These are phyloP conservation scores for Ogataea nonfermentans DNA, from an alignment of 805 yeast species.

Conservation along the genomic window DNA sequence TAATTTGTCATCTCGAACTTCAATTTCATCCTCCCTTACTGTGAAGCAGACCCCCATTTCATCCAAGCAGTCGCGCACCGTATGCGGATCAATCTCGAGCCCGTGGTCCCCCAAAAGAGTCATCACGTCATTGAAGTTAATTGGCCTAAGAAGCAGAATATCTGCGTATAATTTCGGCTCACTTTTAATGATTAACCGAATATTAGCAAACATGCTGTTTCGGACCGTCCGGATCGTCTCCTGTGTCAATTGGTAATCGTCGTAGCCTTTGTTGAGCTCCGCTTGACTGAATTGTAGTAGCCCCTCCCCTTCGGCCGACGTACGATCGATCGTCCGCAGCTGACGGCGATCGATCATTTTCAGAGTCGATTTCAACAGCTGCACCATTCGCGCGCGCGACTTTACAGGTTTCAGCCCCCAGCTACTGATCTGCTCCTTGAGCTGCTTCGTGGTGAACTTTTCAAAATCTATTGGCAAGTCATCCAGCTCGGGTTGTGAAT, in stretches of 20 bases:
- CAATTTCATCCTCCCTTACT: slow-evolving; percentile 6
- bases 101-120: slow-evolving; percentile 16
- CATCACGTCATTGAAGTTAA: slow-evolving; percentile 21
- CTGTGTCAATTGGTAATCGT: slow-evolving; percentile 10
- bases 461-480: slow-evolving; percentile 16
- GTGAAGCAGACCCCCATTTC: slow-evolving; percentile 31
- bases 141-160: slow-evolving; percentile 27
- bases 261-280: slow-evolving; percentile 15
- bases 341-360: slow-evolving; percentile 20
- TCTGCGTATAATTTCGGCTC: slow-evolving; percentile 18
- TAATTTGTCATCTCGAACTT: background rate
- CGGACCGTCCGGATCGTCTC: slow-evolving; percentile 11
- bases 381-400: slow-evolving; percentile 35
- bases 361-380: slow-evolving; percentile 26
- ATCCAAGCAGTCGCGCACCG: slow-evolving; percentile 29
- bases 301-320: slow-evolving; percentile 2
- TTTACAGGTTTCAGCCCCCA: slow-evolving; percentile 41
- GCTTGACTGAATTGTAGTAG: slow-evolving; percentile 18
- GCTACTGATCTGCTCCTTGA: slow-evolving; percentile 27
- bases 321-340: slow-evolving; percentile 10
- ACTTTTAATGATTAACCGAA: slow-evolving; percentile 18
- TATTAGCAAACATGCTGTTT: slow-evolving; percentile 15
- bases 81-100: slow-evolving; percentile 19
- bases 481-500: slow-evolving; percentile 18
- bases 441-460: slow-evolving; percentile 17